phyloP scores from a whole-genome alignment of 1,139 yeast species.

The Yamadazyma triangularis region DNA sequence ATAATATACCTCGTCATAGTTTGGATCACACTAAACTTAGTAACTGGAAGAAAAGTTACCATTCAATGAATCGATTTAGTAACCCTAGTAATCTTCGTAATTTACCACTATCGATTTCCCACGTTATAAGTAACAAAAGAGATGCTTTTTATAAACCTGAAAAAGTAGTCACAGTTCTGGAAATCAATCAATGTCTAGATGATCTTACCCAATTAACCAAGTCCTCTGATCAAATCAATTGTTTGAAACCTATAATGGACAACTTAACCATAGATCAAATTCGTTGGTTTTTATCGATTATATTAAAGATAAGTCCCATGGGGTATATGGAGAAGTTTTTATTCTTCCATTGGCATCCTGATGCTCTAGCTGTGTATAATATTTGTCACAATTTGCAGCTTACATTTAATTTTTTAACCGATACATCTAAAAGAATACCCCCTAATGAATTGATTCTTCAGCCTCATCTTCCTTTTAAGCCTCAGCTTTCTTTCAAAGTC shows the following conservation, averaged over 20 bases:
- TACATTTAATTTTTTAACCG: constrained; percentile 56
- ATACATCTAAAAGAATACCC: constrained; percentile 23
- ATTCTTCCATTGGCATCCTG: constrained; percentile 74
- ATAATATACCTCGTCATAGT: constrained; percentile 31
- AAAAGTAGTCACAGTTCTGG: constrained; percentile 41
- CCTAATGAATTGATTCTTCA: constrained; percentile 21
- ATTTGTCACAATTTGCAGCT: constrained; percentile 64
- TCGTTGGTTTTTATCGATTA: constrained; percentile 63
- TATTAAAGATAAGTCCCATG: constrained; percentile 52
- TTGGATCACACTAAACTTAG: constrained; percentile 30
- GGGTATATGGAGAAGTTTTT: constrained; percentile 18
- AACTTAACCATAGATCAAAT: constrained; percentile 61
- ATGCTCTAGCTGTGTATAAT: constrained; percentile 60
- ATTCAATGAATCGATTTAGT: constrained; percentile 20
- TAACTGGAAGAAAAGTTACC: constrained; percentile 39
- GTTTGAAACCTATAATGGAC: constrained; percentile 50
- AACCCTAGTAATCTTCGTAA: constrained; percentile 33
- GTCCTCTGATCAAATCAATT: constrained; percentile 29
- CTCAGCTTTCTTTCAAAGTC: constrained; percentile 59
- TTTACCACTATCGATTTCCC: constrained; percentile 38
- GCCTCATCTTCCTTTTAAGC: constrained; percentile 55
- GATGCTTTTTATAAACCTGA: constrained; percentile 30
- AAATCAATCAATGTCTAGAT: constrained; percentile 57
- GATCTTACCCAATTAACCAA: constrained; percentile 33
- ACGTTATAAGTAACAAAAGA: constrained; percentile 46